These are phyloP conservation scores for Amanita jacksonii DNA, from an alignment of 768 basidiomycete species.

Conservation along the genomic window DNA sequence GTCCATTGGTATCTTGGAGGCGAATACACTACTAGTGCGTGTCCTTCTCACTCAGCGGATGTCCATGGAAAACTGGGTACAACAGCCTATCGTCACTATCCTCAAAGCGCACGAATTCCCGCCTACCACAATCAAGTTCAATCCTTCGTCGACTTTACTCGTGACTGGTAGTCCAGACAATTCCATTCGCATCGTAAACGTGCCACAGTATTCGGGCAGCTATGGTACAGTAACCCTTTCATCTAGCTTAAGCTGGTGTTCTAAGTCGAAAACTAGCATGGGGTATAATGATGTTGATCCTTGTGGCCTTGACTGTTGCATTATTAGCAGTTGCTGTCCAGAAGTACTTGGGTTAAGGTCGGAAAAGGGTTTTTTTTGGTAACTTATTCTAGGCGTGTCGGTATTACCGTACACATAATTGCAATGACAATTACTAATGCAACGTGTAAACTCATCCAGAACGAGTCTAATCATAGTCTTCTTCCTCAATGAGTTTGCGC, in stretches of 20 bases:
- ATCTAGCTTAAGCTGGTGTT: slow-evolving; percentile 5
- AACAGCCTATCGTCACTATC: slow-evolving; percentile 77
- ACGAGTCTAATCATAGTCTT: slow-evolving; percentile 65
- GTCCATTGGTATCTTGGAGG: slow-evolving; percentile 76
- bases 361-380: slow-evolving; percentile 11
- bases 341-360: slow-evolving; percentile 12
- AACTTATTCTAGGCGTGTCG: slow-evolving; percentile 13
- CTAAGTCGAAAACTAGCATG: slow-evolving; percentile 22
- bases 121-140: slow-evolving; percentile 83
- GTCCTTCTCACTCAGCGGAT: neutral
- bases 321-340: slow-evolving; percentile 33
- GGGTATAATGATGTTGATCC: slow-evolving; percentile 27
- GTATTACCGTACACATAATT: too few species aligned
- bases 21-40: slow-evolving; percentile 65
- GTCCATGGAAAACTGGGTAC: slow-evolving; percentile 1
- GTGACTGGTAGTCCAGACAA: slow-evolving; percentile 91
- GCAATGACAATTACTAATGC: too few species aligned
- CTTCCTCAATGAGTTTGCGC: slow-evolving; percentile 77
- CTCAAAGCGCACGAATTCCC: slow-evolving; percentile 94
- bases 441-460: too few species aligned
- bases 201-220: slow-evolving; percentile 47
- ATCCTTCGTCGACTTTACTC: slow-evolving; percentile 67
- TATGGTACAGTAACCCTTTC: slow-evolving; percentile 39
- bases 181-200: slow-evolving; percentile 66
- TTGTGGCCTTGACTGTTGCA: slow-evolving; percentile 33